A percentile compares a stretch with the other conserved stretches of the same genome.
phyloP scores from a whole-genome alignment of 495 filamentous ascomycete genomes.

The Amniculicola lignicola region DNA sequence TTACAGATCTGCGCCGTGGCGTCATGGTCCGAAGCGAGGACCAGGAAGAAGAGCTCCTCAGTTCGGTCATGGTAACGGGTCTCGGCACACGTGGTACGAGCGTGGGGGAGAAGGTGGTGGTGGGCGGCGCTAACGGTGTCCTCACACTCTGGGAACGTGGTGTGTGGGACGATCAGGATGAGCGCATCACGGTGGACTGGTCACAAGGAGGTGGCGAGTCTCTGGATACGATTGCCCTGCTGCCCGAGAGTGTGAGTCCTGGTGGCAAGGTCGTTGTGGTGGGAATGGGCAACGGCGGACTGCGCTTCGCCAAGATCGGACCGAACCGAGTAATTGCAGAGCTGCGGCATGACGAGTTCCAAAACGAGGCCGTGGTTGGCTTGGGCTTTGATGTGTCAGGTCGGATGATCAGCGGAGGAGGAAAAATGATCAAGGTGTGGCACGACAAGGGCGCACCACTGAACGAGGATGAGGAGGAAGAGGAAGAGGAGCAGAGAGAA shows the following conservation, averaged over 20 bases:
- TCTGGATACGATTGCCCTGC: conserved; percentile 64
- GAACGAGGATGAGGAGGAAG: conserved; percentile 46
- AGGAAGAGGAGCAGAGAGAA: no score
- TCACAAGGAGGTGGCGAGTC: conserved; percentile 59
- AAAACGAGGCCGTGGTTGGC: conserved; percentile 74
- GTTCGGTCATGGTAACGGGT: conserved; percentile 67
- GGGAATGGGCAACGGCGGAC: conserved; percentile 69
- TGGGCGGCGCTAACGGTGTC: conserved; percentile 75
- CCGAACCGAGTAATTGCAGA: conserved; percentile 57
- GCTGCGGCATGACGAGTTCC: conserved; percentile 78
- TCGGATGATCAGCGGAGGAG: conserved; percentile 82
- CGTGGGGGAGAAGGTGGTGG: conserved; percentile 70
- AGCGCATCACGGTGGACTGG: conserved; percentile 70
- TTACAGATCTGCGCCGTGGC: conserved; percentile 80
- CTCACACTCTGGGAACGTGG: conserved; percentile 91
- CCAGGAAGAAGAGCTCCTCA: conserved; percentile 88
- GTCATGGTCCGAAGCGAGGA: conserved; percentile 84
- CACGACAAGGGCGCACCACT: conserved; percentile 52
- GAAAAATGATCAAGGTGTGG: conserved; percentile 82
- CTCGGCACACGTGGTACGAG: conserved; percentile 59
- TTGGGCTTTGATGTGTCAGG: conserved; percentile 79
- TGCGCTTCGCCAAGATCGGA: conserved; percentile 56
- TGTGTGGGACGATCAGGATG: conserved; percentile 90
- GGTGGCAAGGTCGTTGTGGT: conserved; percentile 68
- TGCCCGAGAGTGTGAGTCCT: conserved; percentile 60